Base-by-base conservation (phyloP, 176 grass and related monocot genomes). In the Cymbopogon citratus region DNA sequence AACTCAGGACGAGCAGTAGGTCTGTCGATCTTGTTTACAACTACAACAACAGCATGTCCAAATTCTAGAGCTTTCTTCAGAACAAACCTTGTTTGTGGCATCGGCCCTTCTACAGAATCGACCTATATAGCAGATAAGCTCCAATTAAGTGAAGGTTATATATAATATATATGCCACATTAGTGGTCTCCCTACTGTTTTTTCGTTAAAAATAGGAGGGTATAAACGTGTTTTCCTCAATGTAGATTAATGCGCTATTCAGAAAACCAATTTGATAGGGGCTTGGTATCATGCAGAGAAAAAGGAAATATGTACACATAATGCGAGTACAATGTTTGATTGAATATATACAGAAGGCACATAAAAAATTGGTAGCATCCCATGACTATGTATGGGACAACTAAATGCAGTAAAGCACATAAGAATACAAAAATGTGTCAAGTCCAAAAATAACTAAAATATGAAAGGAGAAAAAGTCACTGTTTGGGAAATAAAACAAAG, bases 81-180 rank as follows among this genome's bases (percentile, higher is more conserved):
- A 71, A 98, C 95, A 86, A 98, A 98, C 85, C 95, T 98, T 68
- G 95, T 98, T 65, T 98, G 95, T 71, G 95, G 95, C 95, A 98
- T 98, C 46, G 92, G 95, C 21, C 95, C 95, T 81, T 98, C 95
- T 54, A 98, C 95, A 40, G 95, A 98, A 92, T 98, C 95, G 76
- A 98, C 95, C 92, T 98, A 81, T 18, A 49, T 39, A 83, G 65
- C 12, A 90, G 77, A 80, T 5, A 68, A 34, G 40, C 6, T 80
- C 85, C 62, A 68, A 63, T 75, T 25, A 79, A 62, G 75, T 19
- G 21, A 24, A 84, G 40, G 70, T 10, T 39, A 57, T 25, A 48
- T 48, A 48, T 16, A 48, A 48, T 48, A 16, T 48, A 15, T 48
- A 48, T n/a, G n/a, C 45, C 45, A 16, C 14, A 16, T 16, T 48